Evolutionary conservation across 2,329 filamentous ascomycete genomes (phyloP), one percentile per base, ranked within the genome.

Genomic region (Ophioceras dolichostomum): DNA sequence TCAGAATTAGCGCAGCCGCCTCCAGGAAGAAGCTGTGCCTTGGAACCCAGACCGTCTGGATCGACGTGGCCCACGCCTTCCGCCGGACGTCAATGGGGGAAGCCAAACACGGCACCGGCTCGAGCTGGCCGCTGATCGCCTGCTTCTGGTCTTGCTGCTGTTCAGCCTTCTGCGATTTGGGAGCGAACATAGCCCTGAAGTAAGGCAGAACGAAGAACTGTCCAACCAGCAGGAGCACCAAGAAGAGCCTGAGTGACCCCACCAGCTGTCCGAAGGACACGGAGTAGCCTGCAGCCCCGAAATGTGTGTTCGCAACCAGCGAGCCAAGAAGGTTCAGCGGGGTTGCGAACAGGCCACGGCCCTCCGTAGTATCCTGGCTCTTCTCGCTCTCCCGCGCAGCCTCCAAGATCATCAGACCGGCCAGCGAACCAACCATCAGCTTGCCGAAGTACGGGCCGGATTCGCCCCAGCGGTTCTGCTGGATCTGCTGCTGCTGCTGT

Each of bases 1-100:
- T 91, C 30, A 86, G 65, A 6, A 78, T 67, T 18, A 95, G 68
- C 3, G 87, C 88, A 13, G 83, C 77, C 39, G 84, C 81, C 56
- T 94, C 89, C 3, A 93, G 74, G 46, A 89, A 70, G 55, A 94
- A 88, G 47, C 81, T 84, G 56, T 94, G 85, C 16, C 80, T 76
- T 10, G 89, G 89, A 12, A 95, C 83, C 74, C 87, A 93, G 18
- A 94, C 84, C 4, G 83, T 89, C 59, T 94, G 88, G 41, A 94
- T 80, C 7, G 88, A 84, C 3, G 88, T 95, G 40, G 93, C 76
- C 88, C 89, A 95, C 22, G 88, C 88, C 55, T 87, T 83, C 42
- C 82, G 78, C 36, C 87, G 80, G 32, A 94, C 82, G 47, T 91
- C 76, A 39, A 93, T 86, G 0, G 88, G 81, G 0, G 86, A 88